Evolutionary conservation across 345 rosid species (phyloP).

Genomic region (Gynandropsis gynandra): DNA sequence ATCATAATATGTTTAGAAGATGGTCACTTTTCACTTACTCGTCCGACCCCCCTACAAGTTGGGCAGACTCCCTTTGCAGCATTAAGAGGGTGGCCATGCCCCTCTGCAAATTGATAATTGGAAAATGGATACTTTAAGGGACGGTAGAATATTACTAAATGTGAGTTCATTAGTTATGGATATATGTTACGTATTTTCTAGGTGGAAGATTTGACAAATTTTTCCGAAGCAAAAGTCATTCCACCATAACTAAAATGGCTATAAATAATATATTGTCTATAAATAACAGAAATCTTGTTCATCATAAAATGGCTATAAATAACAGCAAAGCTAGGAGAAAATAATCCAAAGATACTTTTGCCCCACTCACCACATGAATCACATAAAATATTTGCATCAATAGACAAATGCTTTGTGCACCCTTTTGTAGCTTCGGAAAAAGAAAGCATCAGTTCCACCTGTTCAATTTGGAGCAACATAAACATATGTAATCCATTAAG

Average conservation of each 20-base stretch:
- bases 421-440: constrained; percentile 81
- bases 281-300: background rate
- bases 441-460: constrained; percentile 72
- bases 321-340: constrained; percentile 14
- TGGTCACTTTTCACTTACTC: constrained; percentile 46
- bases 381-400: constrained; percentile 73
- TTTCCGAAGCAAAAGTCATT: background rate
- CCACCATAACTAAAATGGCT: constrained; percentile 8
- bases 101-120: constrained; percentile 46
- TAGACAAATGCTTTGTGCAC: constrained; percentile 65
- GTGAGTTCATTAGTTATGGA: background rate
- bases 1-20: background rate
- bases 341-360: constrained; percentile 1
- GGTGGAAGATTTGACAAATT: constrained; percentile 10
- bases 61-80: constrained; percentile 57
- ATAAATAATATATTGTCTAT: too few relatives aligned
- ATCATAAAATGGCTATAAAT: constrained; percentile 10
- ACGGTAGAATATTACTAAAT: constrained; percentile 11
- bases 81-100: constrained; percentile 59
- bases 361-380: constrained; percentile 69
- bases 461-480: constrained; percentile 22
- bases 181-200: background rate
- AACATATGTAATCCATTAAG: constrained; percentile 7
- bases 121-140: constrained; percentile 11
- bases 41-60: constrained; percentile 79